A percentile compares a stretch with the other conserved stretches of the same genome.
Conservation (phyloP, 768 basidiomycete genomes). For the Suillus plorans region DNA sequence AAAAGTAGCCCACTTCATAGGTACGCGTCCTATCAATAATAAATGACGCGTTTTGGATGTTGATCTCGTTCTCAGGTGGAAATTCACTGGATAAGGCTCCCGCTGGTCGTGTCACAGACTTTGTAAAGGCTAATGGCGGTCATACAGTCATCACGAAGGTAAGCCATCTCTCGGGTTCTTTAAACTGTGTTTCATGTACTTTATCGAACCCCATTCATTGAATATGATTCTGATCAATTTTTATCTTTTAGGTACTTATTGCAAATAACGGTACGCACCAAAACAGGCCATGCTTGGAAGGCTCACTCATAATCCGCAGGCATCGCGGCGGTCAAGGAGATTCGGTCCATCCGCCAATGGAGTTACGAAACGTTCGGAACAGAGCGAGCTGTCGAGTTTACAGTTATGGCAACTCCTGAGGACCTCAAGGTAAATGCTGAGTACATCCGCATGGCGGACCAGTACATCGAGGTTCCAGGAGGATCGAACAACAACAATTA, state of each 20-base stretch:
- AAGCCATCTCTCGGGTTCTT: slow-evolving; percentile 19
- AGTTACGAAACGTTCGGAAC: slow-evolving; percentile 98
- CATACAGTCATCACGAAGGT: slow-evolving; percentile 99
- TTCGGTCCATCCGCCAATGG: slow-evolving; percentile 98
- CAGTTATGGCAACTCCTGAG: slow-evolving; percentile 99
- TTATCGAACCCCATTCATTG: slow-evolving; percentile 6
- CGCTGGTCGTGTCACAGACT: slow-evolving; percentile 80
- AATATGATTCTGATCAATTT: slow-evolving; percentile 1
- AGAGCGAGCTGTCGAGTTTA: slow-evolving; percentile 96
- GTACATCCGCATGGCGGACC: slow-evolving; percentile 99
- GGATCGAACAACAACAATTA: slow-evolving; percentile 99
- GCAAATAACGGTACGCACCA: slow-evolving; percentile 84
- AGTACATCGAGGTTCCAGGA: slow-evolving; percentile 98
- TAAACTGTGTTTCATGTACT: neutral
- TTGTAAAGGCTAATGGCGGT: slow-evolving; percentile 87
- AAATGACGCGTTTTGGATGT: slow-evolving; percentile 14
- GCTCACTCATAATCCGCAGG: slow-evolving; percentile 46
- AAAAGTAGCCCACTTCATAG: slow-evolving; percentile 65
- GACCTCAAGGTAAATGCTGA: slow-evolving; percentile 98
- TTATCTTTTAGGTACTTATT: slow-evolving; percentile 76
- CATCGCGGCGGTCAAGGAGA: slow-evolving; percentile 99
- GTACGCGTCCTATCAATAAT: slow-evolving; percentile 31
- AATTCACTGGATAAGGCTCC: slow-evolving; percentile 87
- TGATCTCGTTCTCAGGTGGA: slow-evolving; percentile 61
- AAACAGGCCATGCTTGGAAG: neutral